Conservation (phyloP, 352 stramenopile species). For the Elongisporangium anandrum region DNA sequence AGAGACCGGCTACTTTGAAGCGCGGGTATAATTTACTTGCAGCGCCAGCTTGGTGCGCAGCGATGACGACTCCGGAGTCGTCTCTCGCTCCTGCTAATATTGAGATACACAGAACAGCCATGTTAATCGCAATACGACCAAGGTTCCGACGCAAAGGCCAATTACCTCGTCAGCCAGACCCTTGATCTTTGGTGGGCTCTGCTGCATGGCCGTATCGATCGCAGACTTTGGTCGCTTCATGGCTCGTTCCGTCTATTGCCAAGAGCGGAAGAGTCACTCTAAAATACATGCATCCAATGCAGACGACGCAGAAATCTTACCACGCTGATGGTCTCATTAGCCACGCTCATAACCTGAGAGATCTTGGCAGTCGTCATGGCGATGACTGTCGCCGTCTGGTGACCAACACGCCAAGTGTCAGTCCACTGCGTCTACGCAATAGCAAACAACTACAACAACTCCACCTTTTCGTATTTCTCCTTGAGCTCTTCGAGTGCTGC, state of each 20-base stretch:
- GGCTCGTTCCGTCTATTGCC: slow-evolving; percentile 46
- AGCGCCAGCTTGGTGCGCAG: slow-evolving; percentile 44
- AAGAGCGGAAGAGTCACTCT: slow-evolving; percentile 1
- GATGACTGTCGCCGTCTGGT: slow-evolving; percentile 58
- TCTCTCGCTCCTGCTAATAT: slow-evolving; percentile 16
- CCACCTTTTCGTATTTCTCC: slow-evolving; percentile 51
- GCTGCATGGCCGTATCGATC: slow-evolving; percentile 70
- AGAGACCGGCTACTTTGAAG: background rate
- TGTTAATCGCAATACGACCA: no score
- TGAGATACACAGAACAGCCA: background rate
- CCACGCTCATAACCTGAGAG: slow-evolving; percentile 49
- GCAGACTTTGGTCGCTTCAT: slow-evolving; percentile 77
- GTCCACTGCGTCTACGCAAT: background rate
- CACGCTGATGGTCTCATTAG: slow-evolving; percentile 63
- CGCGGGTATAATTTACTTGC: slow-evolving; percentile 21
- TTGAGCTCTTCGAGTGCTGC: slow-evolving; percentile 42
- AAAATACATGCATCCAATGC: background rate
- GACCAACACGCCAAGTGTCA: background rate
- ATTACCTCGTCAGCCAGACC: slow-evolving; percentile 34
- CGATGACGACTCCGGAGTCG: slow-evolving; percentile 18
- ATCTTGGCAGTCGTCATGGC: slow-evolving; percentile 46
- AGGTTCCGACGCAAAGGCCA: background rate
- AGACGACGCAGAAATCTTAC: slow-evolving; percentile 15
- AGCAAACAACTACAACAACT: background rate
- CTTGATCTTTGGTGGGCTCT: slow-evolving; percentile 51